These are phyloP conservation scores for Salmacisia buchloeana DNA, from an alignment of 1,284 basidiomycete genomes.

Conservation along the genomic window DNA sequence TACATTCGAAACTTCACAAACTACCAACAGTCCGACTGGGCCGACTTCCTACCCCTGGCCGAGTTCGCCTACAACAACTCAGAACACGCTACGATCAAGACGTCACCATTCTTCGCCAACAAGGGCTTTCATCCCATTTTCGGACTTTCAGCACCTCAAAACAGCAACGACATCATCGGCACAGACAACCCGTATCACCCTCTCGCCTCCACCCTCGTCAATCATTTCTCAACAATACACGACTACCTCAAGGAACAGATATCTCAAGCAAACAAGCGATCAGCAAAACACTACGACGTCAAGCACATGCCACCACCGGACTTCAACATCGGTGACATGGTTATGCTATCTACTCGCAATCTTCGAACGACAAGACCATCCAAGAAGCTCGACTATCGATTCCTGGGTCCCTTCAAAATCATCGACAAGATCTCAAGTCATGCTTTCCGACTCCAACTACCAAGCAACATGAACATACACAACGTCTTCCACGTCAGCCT, in stretches of 20 bases:
- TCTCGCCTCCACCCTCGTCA: background rate
- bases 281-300: background rate
- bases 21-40: conserved; percentile 22
- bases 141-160: background rate
- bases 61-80: conserved; percentile 13
- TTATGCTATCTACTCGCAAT: background rate
- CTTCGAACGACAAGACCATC: conserved; percentile 3
- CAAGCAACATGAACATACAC: conserved; percentile 4
- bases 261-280: background rate
- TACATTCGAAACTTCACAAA: conserved; percentile 33
- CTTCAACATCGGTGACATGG: conserved; percentile 6
- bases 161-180: background rate
- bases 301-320: background rate
- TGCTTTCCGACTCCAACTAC: conserved; percentile 3
- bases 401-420: conserved; percentile 11
- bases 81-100: background rate
- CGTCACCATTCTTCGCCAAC: conserved; percentile 7
- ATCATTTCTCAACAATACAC: background rate
- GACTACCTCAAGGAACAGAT: background rate
- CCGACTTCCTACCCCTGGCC: conserved; percentile 8
- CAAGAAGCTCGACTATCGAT: conserved; percentile 5
- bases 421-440: background rate
- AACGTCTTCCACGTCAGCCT: conserved; percentile 9
- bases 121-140: conserved; percentile 4
- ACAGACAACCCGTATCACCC: conserved; percentile 3